phyloP scores from a whole-genome alignment of 208 protist species.

The Leptomonas pyrrhocoris region DNA sequence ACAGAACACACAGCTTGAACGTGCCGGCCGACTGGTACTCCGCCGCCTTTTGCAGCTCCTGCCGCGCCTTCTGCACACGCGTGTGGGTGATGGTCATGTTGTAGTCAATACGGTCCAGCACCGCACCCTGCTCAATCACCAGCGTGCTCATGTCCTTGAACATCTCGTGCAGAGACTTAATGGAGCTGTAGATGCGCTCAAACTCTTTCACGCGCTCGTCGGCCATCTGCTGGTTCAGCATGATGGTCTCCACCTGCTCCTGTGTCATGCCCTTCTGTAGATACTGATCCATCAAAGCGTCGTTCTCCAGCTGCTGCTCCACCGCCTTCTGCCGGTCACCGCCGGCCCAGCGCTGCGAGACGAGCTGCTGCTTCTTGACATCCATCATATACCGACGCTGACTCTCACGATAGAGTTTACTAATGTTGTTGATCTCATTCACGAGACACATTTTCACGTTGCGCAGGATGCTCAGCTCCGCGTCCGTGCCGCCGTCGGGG shows the following conservation, averaged over 20 bases:
- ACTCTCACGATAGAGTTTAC: conserved; percentile 90
- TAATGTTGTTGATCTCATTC: conserved; percentile 86
- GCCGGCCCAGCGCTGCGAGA: conserved; percentile 82
- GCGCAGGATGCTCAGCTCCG: conserved; percentile 87
- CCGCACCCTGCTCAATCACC: conserved; percentile 94
- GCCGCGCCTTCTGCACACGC: conserved; percentile 75
- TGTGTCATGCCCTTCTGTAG: conserved; percentile 92
- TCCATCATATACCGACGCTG: conserved; percentile 92
- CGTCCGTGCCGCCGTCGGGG: conserved; percentile 84
- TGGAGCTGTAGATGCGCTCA: conserved; percentile 91
- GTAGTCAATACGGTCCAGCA: conserved; percentile 96
- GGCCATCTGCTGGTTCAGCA: conserved; percentile 90
- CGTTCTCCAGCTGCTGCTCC: conserved; percentile 87
- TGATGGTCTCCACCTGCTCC: conserved; percentile 93
- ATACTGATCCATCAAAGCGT: conserved; percentile 90
- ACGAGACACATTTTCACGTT: conserved; percentile 94
- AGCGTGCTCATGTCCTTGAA: conserved; percentile 94
- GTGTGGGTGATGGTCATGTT: conserved; percentile 94
- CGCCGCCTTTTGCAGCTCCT: conserved; percentile 88
- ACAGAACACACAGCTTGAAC: conserved; percentile 92
- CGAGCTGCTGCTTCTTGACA: conserved; percentile 90
- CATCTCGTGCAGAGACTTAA: conserved; percentile 94
- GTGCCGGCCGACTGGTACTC: conserved; percentile 88
- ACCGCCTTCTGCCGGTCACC: conserved; percentile 82
- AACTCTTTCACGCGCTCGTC: conserved; percentile 93